Percentiles rank a stretch among this genome's conserved stretches.
Conservation (phyloP, 441 rosid genomes). For the Eugenia klotzschiana region DNA sequence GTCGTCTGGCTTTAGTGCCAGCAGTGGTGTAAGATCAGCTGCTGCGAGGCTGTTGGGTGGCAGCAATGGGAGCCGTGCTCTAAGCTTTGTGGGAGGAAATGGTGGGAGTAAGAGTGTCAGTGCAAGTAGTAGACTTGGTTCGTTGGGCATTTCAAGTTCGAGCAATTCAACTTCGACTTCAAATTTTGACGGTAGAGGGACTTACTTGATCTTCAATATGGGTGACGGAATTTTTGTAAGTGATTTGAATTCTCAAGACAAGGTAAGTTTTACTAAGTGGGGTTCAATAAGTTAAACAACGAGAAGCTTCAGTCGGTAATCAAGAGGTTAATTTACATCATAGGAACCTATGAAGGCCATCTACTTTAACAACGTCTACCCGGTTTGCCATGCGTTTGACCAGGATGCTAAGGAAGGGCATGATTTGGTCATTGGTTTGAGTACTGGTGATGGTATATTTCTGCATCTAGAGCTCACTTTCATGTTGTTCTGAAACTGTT, state of each 20-base stretch:
- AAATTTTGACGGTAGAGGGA: constrained; percentile 94
- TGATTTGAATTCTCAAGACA: constrained; percentile 93
- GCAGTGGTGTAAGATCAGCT: constrained; percentile 83
- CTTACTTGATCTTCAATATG: constrained; percentile 86
- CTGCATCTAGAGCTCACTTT: constrained; percentile 2
- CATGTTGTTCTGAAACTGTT: constrained; percentile 1
- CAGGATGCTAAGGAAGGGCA: constrained; percentile 93
- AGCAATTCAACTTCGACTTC: constrained; percentile 44
- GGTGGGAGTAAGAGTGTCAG: constrained; percentile 64
- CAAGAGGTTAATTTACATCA: constrained; percentile 12
- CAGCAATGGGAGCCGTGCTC: constrained; percentile 80
- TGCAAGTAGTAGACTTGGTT: constrained; percentile 60
- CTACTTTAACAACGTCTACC: constrained; percentile 80
- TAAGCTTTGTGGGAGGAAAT: constrained; percentile 86
- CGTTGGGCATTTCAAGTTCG: constrained; percentile 56
- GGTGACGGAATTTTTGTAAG: constrained; percentile 90
- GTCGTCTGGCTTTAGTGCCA: constrained; percentile 50
- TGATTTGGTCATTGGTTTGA: constrained; percentile 84
- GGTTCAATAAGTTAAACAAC: constrained; percentile 2
- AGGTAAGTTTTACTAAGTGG: constrained; percentile 34
- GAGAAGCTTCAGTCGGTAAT: constrained; percentile 2
- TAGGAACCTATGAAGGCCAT: constrained; percentile 95
- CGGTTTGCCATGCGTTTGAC: constrained; percentile 90
- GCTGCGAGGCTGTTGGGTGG: constrained; percentile 79
- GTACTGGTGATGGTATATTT: constrained; percentile 83